Conservation (phyloP, 2,329 filamentous ascomycete genomes). For the Colletotrichum sp. region DNA sequence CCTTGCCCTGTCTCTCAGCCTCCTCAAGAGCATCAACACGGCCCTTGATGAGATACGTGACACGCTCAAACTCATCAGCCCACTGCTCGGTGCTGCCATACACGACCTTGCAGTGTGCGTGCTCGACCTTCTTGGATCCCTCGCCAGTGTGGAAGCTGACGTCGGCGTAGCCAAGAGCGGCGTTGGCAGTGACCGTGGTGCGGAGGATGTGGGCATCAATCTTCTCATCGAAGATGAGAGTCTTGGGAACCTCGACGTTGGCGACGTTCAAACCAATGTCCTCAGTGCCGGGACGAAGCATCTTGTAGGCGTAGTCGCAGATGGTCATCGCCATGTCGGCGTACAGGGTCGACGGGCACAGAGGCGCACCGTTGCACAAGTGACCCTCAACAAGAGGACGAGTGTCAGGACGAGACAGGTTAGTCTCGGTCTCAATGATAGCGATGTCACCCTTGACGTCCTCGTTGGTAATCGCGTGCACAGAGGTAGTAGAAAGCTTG, state of each 20-base stretch:
- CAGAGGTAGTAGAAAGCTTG: conserved; percentile 68
- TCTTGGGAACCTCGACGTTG: conserved; percentile 73
- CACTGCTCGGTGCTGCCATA: conserved; percentile 64
- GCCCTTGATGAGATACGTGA: conserved; percentile 71
- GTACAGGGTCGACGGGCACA: conserved; percentile 65
- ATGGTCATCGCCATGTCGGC: conserved; percentile 71
- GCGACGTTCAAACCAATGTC: conserved; percentile 68
- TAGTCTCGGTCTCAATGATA: conserved; percentile 68
- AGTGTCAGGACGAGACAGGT: conserved; percentile 68
- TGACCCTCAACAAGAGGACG: conserved; percentile 67
- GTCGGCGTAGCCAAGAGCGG: conserved; percentile 57
- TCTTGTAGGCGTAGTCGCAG: conserved; percentile 66
- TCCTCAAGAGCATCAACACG: conserved; percentile 63
- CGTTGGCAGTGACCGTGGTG: conserved; percentile 64
- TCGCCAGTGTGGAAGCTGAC: conserved; percentile 65
- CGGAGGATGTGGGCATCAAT: conserved; percentile 62
- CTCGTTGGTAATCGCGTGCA: conserved; percentile 68
- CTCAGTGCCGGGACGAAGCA: conserved; percentile 60
- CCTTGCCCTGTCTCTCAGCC: conserved; percentile 68
- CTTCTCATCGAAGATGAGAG: conserved; percentile 63
- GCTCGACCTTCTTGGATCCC: conserved; percentile 63
- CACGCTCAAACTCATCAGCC: conserved; percentile 70
- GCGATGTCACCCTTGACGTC: conserved; percentile 65
- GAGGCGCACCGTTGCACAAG: conserved; percentile 68
- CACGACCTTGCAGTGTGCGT: conserved; percentile 66